Evolutionary conservation across 75 land plant species (phyloP), one percentile per base, ranked within the genome.

Genomic region (Azolla pinnata): DNA sequence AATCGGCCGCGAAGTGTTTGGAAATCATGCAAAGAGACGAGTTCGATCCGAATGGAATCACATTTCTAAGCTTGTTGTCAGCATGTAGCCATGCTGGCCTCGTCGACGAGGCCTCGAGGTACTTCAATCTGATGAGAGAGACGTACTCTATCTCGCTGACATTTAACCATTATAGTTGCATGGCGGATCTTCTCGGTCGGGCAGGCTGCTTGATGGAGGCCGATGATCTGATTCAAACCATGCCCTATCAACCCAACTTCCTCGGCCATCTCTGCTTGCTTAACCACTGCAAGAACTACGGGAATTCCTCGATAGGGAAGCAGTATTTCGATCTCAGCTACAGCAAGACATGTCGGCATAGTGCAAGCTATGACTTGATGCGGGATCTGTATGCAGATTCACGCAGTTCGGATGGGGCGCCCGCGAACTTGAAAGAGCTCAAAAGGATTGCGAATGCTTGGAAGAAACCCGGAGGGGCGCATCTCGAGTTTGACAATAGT

Each of bases 391-490:
- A n/a, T n/a, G n/a, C n/a, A n/a, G n/a, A n/a, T n/a, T n/a, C n/a
- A n/a, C n/a, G n/a, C n/a, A n/a, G n/a, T n/a, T n/a, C n/a, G n/a
- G n/a, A n/a, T n/a, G n/a, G n/a, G n/a, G n/a, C n/a, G n/a, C n/a
- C n/a, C n/a, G n/a, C n/a, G n/a, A n/a, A n/a, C n/a, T n/a, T n/a
- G n/a, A n/a, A 69, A 25, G 60, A 29, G 24, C 30, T 84, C 2
- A 71, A 81, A 34, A 70, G 68, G 28, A 45, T 21, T 29, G 78
- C 81, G 85, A 69, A 70, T 56, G 76, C 75, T 25, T 33, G 78
- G 49, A 75, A 64, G 27, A 82, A 78, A 68, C 77, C 88, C 1
- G 84, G 84, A 1, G 59, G 72, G 7, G 78, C 84, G 54, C 78
- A 78, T 80, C 69, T 84, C 53, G 88, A 78, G 64, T 64, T 63